Evolutionary conservation across 108 stramenopile genomes (phyloP).

Genomic region (Fragilariopsis cylindrus): DNA sequence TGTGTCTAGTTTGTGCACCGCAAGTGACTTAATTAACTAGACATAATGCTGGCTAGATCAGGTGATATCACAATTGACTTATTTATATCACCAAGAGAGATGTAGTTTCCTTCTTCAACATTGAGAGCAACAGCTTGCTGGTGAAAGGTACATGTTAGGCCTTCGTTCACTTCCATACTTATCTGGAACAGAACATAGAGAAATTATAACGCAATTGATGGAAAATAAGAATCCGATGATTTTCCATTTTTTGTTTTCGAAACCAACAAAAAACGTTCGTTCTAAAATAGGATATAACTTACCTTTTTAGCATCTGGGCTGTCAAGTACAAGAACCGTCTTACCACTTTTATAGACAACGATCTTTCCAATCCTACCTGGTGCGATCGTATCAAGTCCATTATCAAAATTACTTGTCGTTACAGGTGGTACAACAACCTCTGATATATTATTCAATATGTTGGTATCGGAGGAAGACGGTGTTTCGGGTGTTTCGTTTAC

Average conservation of each 20-base stretch:
- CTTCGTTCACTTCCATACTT: conserved; percentile 76
- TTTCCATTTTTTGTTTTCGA: neutral
- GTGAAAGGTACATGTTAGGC: conserved; percentile 71
- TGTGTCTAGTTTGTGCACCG: no score
- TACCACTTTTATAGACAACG: conserved; percentile 79
- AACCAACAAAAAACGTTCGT: neutral
- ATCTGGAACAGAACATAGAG: conserved; percentile 24
- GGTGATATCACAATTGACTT: conserved; percentile 86
- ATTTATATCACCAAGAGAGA: conserved; percentile 62
- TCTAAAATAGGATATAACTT: conserved; percentile 8
- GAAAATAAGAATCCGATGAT: neutral
- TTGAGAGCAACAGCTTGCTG: conserved; percentile 86
- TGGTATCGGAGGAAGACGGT: neutral
- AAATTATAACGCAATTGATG: neutral
- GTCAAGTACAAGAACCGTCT: conserved; percentile 70
- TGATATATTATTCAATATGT: conserved; percentile 18
- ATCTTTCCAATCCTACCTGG: conserved; percentile 79
- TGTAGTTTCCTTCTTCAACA: conserved; percentile 51
- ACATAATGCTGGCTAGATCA: conserved; percentile 40
- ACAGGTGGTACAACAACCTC: conserved; percentile 45
- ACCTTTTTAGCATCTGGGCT: conserved; percentile 60
- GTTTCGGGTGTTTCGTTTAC: neutral
- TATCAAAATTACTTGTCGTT: conserved; percentile 50
- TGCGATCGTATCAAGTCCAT: conserved; percentile 51
- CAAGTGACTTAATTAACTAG: no score